Percentiles rank a stretch among this genome's conserved stretches.
phyloP scores from a whole-genome alignment of 129 eudicot genomes.

The Daucus carota region DH1_v3.0 NC_030387.2:26711001-26711500 shows the following conservation, averaged over 20 bases:
- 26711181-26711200: neutral
- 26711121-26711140: neutral
- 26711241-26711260: neutral
- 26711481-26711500: neutral
- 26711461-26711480: neutral
- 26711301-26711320: neutral
- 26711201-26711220: neutral
- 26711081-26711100: neutral
- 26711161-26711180: neutral
- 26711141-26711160: neutral
- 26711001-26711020: neutral
- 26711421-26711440: conserved; percentile 90
- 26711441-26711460: conserved; percentile 39
- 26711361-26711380: conserved; percentile 32
- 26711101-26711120: neutral
- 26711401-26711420: conserved; percentile 85
- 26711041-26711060: neutral
- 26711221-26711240: neutral
- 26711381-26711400: conserved; percentile 96
- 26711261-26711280: neutral
- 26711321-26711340: neutral
- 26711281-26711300: neutral
- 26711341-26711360: neutral
- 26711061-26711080: neutral
- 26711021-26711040: neutral